phyloP scores from a whole-genome alignment of 2,329 filamentous ascomycete species.

The Phyllosticta paracitricarpa region DNA sequence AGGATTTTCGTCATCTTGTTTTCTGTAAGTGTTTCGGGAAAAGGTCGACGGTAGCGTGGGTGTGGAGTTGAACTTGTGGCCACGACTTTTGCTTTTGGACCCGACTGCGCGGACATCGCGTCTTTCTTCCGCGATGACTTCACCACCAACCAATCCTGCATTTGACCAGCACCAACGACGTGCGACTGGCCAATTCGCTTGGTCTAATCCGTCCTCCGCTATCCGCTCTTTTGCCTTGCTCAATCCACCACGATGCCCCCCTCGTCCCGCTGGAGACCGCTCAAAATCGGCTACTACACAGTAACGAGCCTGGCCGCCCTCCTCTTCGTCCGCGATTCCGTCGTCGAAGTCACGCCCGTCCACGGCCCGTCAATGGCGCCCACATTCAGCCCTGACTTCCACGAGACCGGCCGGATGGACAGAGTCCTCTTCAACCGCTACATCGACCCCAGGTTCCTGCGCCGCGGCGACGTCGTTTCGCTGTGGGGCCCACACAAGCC shows the following conservation, averaged over 20 bases:
- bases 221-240: background rate
- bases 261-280: background rate
- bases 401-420: conserved; percentile 31
- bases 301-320: background rate
- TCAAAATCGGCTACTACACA: background rate
- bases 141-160: background rate
- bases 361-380: conserved; percentile 36
- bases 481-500: conserved; percentile 53
- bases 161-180: background rate
- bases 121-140: background rate
- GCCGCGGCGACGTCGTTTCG: conserved; percentile 35
- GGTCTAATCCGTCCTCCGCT: background rate
- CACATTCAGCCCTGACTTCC: conserved; percentile 32
- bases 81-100: background rate
- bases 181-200: background rate
- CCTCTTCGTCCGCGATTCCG: background rate
- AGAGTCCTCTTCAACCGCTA: conserved; percentile 28
- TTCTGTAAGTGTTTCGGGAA: background rate
- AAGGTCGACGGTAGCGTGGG: background rate
- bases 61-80: background rate
- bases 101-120: background rate
- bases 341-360: conserved; percentile 16
- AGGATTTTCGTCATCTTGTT: background rate
- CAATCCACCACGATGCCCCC: background rate
- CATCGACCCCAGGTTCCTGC: conserved; percentile 17